Evolutionary conservation across 306 rosid genomes (phyloP), one percentile per base, ranked within the genome.

Genomic region (Vachellia pachyceras): DNA sequence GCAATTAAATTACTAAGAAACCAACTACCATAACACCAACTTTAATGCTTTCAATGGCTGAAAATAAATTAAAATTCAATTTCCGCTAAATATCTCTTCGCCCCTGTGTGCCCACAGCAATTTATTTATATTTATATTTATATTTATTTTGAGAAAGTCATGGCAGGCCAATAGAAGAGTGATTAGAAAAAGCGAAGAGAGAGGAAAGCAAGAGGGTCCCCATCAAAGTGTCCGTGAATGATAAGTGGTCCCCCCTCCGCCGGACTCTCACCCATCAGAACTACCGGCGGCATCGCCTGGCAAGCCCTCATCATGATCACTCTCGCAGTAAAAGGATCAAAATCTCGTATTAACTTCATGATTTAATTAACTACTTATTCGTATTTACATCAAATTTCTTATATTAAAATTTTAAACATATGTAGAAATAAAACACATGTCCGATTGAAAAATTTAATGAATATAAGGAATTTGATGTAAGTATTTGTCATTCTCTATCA

Each of bases 21-120:
- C 92, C 97, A 91, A 88, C 97, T 82, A 90, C 95, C 90, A 83
- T 86, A 83, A 88, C 90, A 88, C 86, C 92, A 76, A 90, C 93
- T 93, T 93, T 86, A 89, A 88, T 86, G 92, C 87, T 78, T 80
- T 61, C 42, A 80, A 82, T 82, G 76, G 82, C 84, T 79, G 29
- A 70, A 67, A 75, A 29, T 29, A 29, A 29, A 29, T 29, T 29
- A 29, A 29, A 29, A 29, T 0, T 29, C 33, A 29, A 29, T 29
- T 29, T 29, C 33, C 33, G 33, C 33, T 29, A 29, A 29, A 69
- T 75, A 11, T 61, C 14, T 35, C 22, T 23, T 5, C 49, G 15
- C 29, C 39, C 12, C 72, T 72, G 60, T n/a, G 33, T 29, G 33
- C 72, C 79, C 33, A 10, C 7, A 18, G 39, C 63, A 20, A 25